phyloP scores from a whole-genome alignment of 768 basidiomycete species.

The Strobilomyces echinocephalus region DNA sequence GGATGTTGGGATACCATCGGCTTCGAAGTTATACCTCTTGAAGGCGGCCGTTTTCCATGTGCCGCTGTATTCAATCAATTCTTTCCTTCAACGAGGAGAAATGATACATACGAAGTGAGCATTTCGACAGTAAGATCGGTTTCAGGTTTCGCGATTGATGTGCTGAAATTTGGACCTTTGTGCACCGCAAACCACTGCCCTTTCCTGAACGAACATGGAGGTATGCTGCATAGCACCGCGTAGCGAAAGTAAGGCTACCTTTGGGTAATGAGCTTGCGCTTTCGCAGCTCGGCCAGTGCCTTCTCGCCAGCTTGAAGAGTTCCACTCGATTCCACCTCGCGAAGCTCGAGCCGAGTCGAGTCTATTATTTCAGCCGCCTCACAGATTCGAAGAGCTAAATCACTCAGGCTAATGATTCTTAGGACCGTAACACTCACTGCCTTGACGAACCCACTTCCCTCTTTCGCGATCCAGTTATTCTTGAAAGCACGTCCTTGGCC shows the following conservation, averaged over 20 bases:
- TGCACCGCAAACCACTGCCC: conserved; percentile 89
- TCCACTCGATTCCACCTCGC: conserved; percentile 69
- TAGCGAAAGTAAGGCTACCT: conserved; percentile 43
- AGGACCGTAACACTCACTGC: conserved; percentile 48
- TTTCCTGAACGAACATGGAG: conserved; percentile 53
- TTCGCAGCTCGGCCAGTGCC: conserved; percentile 77
- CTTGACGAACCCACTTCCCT: conserved; percentile 82
- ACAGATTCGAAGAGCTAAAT: conserved; percentile 3
- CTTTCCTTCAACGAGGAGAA: neutral
- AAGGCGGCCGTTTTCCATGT: conserved; percentile 90
- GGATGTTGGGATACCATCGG: conserved; percentile 82
- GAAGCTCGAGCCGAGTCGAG: conserved; percentile 66
- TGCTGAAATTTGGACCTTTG: conserved; percentile 85
- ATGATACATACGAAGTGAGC: conserved; percentile 69
- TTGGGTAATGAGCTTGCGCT: conserved; percentile 83
- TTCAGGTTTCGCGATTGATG: conserved; percentile 87
- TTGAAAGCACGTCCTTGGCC: conserved; percentile 97
- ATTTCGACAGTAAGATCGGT: conserved; percentile 96
- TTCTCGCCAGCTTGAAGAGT: conserved; percentile 75
- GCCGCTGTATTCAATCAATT: conserved; percentile 49
- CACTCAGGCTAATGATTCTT: neutral
- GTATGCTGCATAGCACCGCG: conserved; percentile 2
- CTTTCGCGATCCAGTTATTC: conserved; percentile 93
- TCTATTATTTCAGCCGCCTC: conserved; percentile 69
- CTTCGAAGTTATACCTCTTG: conserved; percentile 99